Evolutionary conservation across 768 basidiomycete genomes (phyloP).

Genomic region (Podaxis carcinomalis): DNA sequence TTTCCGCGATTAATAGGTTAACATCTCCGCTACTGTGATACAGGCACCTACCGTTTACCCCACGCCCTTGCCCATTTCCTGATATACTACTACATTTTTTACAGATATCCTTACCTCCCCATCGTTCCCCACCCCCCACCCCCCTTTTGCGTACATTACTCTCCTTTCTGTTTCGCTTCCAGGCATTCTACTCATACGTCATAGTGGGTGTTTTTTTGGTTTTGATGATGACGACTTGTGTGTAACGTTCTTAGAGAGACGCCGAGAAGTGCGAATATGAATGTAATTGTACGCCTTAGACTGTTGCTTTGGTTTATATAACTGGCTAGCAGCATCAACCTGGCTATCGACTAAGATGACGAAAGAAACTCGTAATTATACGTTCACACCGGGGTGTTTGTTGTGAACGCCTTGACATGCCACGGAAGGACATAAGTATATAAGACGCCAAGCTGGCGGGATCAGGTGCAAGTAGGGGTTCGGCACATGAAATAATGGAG

Average conservation of each 20-base stretch:
- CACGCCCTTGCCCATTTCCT: background rate
- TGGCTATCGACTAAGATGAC: background rate
- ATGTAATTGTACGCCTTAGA: conserved; percentile 4
- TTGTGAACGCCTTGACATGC: background rate
- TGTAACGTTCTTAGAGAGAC: background rate
- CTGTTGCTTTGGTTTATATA: background rate
- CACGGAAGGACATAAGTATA: background rate
- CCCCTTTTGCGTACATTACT: background rate
- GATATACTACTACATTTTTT: background rate
- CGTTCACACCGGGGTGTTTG: background rate
- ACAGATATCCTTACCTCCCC: background rate
- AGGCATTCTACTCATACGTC: background rate
- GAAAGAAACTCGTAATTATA: background rate
- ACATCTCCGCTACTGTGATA: background rate
- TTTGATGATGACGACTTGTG: background rate
- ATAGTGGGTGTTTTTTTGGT: background rate
- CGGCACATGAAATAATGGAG: no score
- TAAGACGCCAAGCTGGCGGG: no score
- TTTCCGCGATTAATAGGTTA: background rate
- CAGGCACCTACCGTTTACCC: background rate
- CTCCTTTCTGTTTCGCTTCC: background rate
- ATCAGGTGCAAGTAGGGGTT: no score
- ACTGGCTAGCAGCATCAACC: background rate
- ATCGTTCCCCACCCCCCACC: background rate
- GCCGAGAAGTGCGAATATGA: background rate